Base-by-base conservation (phyloP, 2,329 filamentous ascomycete species). In the Aspergillus pseudoglaucus region DNA sequence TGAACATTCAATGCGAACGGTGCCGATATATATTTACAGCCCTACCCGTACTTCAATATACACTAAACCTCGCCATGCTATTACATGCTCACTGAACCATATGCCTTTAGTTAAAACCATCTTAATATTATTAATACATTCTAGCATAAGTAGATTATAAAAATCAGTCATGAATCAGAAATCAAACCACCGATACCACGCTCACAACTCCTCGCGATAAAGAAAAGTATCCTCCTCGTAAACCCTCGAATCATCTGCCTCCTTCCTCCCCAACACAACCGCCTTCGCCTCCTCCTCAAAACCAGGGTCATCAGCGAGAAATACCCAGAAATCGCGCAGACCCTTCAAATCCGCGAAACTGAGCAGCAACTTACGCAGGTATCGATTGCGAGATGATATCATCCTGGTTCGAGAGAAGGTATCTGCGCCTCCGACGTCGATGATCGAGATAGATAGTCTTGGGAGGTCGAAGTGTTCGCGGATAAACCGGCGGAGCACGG, bases 401-500 rank as follows among this genome's bases (percentile, higher is more conserved):
- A 30, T 30, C 9, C 25, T 30, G 3, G 39, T 18, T 9, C 18
- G 37, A 9, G 14, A 6, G 10, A 39, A 32, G 2, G 15, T 20
- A 32, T 44, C 32, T 35, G 49, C 43, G 8, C 44, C 45, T 15
- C 56, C 56, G 17, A 53, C 41, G 17, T 61, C 59, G 8, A 60
- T 46, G 25, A 61, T 47, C 6, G 40, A 53, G 6, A 61, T 35
- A 2, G 56, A 59, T 2, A 61, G 50, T 20, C 46, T 46, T 5
- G 50, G 14, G 14, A 61, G 35, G 9, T 54, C 45, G 45, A 62
- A 61, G 43, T 62, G 58, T 37, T 62, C 58, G 12, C 56, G 59
- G 37, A 62, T 59, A 38, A 62, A 62, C n/a, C 59, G 59, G 10
- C 55, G 52, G n/a, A 62, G 22, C 20, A 59, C 55, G 8, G 52